These are phyloP conservation scores for Penicillium mononematosum DNA, from an alignment of 495 filamentous ascomycete genomes.

Conservation along the genomic window DNA sequence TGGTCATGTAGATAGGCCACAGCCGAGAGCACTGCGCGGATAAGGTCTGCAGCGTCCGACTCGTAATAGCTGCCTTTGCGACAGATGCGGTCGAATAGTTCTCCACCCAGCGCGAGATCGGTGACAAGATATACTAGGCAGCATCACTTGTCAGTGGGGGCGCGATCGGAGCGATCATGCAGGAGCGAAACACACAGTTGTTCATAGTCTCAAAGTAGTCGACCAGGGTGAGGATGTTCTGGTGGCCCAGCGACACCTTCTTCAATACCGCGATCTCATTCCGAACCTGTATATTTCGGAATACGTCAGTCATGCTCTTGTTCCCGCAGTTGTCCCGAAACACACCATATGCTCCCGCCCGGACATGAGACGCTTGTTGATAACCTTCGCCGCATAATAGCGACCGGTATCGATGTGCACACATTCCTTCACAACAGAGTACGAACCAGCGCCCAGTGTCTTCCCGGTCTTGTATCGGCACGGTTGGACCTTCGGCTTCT, in stretches of 20 bases:
- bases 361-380: constrained; percentile 97
- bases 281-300: constrained; percentile 61
- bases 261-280: constrained; percentile 99
- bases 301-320: neutral
- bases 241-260: constrained; percentile 94
- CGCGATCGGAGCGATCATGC: neutral
- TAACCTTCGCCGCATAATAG: constrained; percentile 99
- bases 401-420: constrained; percentile 97
- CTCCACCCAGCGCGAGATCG: constrained; percentile 92
- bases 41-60: constrained; percentile 91
- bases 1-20: constrained; percentile 98
- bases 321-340: neutral
- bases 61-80: constrained; percentile 98
- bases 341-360: constrained; percentile 96
- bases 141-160: constrained; percentile 6
- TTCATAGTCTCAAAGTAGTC: constrained; percentile 99
- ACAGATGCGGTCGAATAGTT: constrained; percentile 97
- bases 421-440: constrained; percentile 99
- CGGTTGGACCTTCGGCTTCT: constrained; percentile 66
- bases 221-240: constrained; percentile 94
- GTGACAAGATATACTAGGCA: constrained; percentile 86
- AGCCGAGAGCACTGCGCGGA: constrained; percentile 91
- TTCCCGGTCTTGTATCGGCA: constrained; percentile 98
- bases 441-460: constrained; percentile 91
- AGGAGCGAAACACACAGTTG: constrained; percentile 59